Evolutionary conservation across 1,284 basidiomycete genomes (phyloP), one percentile per base, ranked within the genome.

Genomic region (Leccinum pachyderme): DNA sequence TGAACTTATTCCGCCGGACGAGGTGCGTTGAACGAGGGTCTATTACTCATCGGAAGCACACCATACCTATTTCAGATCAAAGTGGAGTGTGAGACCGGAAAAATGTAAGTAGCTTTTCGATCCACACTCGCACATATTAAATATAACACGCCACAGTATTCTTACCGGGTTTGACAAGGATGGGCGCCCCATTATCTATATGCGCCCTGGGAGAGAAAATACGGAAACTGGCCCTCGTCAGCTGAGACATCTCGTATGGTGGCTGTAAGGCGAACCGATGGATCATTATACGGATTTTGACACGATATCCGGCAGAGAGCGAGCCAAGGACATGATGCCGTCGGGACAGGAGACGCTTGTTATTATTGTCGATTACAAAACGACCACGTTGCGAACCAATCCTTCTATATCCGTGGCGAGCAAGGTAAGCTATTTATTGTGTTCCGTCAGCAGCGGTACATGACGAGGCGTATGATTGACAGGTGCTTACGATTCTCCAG

Each of bases 291-390:
- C 24, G 33, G 48, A 47, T 49, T 13, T 49, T 58, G 48, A 68
- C 52, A 47, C 18, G 28, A 32, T 41, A 32, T 6, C 5, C 12
- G 60, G 32, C 41, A 92, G 90, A 56, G 91, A 93, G 72, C 85
- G 91, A 27, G 91, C 91, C 1, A 91, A 90, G 66, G 91, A 94
- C 68, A 70, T 93, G 52, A 90, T 91, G 86, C 91, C 91, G 0
- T 82, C 81, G 0, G 87, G 87, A 9, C 89, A 92, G 67, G 90
- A 93, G 66, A 85, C 87, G 15, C 76, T 93, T 18, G 82, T 87
- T 44, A 91, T 93, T 67, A 76, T 93, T 44, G 88, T 93, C 33
- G 91, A 93, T 72, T 93, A 93, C 75, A 87, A 85, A 67, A 84
- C 83, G 8, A 88, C 88, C 0, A 92, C 90, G 1, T 77, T 93